Conservation (phyloP, 371 early-diverging fungal species). For the Apophysomyces ossiformis region DNA sequence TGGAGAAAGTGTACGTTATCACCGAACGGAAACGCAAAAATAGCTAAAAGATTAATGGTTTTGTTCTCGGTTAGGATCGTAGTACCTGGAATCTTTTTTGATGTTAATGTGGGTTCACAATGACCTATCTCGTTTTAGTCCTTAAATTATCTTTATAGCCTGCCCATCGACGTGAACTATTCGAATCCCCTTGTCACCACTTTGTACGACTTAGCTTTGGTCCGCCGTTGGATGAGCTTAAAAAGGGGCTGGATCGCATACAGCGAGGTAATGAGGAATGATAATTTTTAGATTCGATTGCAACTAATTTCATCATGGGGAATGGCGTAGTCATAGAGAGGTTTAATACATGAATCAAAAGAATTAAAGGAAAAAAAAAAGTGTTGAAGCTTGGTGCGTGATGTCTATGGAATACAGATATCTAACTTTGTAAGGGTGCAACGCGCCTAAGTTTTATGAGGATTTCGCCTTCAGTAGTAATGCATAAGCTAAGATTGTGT, state of each 20-base stretch:
- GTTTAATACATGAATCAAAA: neutral
- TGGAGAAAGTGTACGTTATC: constrained; percentile 50
- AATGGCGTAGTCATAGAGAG: too few relatives aligned
- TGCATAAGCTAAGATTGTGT: constrained; percentile 64
- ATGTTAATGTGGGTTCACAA: constrained; percentile 47
- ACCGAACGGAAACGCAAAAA: too few relatives aligned
- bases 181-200: constrained; percentile 57
- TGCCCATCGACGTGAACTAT: constrained; percentile 55
- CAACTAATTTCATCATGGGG: too few relatives aligned
- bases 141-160: constrained; percentile 29
- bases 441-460: neutral
- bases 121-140: neutral
- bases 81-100: constrained; percentile 60
- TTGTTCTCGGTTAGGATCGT: constrained; percentile 29
- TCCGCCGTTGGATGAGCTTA: constrained; percentile 53
- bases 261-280: constrained; percentile 21
- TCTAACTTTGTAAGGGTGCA: neutral
- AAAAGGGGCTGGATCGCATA: constrained; percentile 44
- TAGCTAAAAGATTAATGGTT: neutral
- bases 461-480: constrained; percentile 14
- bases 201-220: constrained; percentile 59
- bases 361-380: neutral
- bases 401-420: neutral
- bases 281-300: neutral
- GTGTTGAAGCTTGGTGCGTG: neutral